Percentiles rank a stretch among this genome's conserved stretches.
Evolutionary conservation across 2,329 filamentous ascomycete species (phyloP).

Genomic region (Trichoderma atrobrunneum): DNA sequence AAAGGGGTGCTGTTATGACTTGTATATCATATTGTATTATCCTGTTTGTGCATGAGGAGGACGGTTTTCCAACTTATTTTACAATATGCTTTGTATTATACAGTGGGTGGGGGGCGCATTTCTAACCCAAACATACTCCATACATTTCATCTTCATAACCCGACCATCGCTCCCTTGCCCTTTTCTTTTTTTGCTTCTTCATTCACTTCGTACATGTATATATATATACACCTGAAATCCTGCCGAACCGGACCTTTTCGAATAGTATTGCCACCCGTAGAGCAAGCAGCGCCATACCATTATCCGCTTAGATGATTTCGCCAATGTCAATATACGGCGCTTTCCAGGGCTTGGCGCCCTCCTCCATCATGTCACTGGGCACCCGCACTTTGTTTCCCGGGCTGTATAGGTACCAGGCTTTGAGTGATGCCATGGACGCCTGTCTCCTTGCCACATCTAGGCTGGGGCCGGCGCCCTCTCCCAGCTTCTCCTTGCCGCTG

Average conservation of each 20-base stretch:
- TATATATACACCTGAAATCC: conserved; percentile 12
- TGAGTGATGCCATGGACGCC: conserved; percentile 81
- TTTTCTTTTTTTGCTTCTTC: conserved; percentile 9
- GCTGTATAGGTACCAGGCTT: conserved; percentile 95
- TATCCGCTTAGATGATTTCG: conserved; percentile 56
- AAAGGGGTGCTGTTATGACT: background rate
- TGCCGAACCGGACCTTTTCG: background rate
- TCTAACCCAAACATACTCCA: conserved; percentile 17
- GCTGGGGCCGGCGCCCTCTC: conserved; percentile 79
- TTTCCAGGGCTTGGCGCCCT: conserved; percentile 61
- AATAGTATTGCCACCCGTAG: background rate
- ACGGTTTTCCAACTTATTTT: conserved; percentile 31
- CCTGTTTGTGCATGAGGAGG: background rate
- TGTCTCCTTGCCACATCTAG: conserved; percentile 73
- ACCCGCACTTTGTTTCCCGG: conserved; percentile 63
- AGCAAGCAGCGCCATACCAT: conserved; percentile 4
- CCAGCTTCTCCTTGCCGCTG: conserved; percentile 85
- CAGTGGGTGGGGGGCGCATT: conserved; percentile 25
- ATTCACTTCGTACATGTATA: conserved; percentile 19
- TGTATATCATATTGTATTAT: conserved; percentile 3
- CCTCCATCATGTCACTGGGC: conserved; percentile 66
- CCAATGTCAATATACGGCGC: conserved; percentile 68
- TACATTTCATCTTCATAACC: conserved; percentile 4
- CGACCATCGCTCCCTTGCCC: background rate
- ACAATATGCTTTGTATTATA: conserved; percentile 39